Evolutionary conservation across 768 basidiomycete genomes (phyloP).

Genomic region (Xerocomellus chrysenteron): DNA sequence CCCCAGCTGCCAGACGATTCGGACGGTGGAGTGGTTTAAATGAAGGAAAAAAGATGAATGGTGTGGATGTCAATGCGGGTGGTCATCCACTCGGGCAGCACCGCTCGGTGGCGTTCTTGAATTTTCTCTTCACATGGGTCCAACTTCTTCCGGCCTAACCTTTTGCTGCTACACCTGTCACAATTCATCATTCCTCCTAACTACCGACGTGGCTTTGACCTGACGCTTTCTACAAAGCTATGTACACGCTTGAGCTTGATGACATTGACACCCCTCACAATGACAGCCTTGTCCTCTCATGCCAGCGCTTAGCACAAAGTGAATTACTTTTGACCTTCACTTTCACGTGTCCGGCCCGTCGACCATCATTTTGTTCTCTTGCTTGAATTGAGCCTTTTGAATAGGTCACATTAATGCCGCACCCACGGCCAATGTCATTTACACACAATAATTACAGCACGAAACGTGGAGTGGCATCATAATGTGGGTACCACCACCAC

Average conservation of each 20-base stretch:
- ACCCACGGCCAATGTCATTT: not conserved
- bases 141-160: not conserved
- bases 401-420: not conserved
- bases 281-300: not conserved
- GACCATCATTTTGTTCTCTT: not conserved
- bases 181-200: not conserved
- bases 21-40: not conserved
- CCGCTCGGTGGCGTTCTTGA: not conserved
- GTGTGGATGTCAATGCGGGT: slow-evolving; percentile 11
- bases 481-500: not conserved
- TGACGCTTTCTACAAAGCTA: not conserved
- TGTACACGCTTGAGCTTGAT: not conserved
- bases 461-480: slow-evolving; percentile 5
- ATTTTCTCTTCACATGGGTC: not conserved
- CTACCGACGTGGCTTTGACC: not conserved
- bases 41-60: not conserved
- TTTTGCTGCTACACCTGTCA: not conserved
- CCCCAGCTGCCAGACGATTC: slow-evolving; percentile 2
- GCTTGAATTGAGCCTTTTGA: slow-evolving; percentile 6
- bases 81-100: slow-evolving; percentile 4
- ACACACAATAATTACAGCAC: not conserved
- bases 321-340: not conserved
- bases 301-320: not conserved
- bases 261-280: not conserved
- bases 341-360: not conserved